Conservation (phyloP, 2,329 filamentous ascomycete species). For the Aspergillus tamarii region DNA sequence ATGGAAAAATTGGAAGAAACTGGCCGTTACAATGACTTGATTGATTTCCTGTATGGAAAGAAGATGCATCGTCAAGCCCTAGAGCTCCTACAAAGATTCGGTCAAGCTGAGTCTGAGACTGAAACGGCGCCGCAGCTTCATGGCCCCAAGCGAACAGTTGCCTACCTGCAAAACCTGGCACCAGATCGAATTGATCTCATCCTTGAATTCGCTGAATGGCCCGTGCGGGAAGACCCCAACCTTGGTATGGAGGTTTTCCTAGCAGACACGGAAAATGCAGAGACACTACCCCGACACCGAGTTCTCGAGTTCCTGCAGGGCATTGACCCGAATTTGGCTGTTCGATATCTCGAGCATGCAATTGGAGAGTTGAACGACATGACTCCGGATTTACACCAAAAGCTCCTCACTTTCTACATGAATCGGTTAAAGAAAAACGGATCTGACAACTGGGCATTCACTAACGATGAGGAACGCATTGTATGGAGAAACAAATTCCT, state of each 20-base stretch:
- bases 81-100: conserved; percentile 79
- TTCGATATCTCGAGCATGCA: conserved; percentile 86
- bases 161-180: conserved; percentile 86
- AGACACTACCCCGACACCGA: conserved; percentile 76
- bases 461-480: conserved; percentile 54
- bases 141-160: conserved; percentile 81
- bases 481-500: conserved; percentile 69
- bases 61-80: conserved; percentile 86
- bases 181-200: conserved; percentile 89
- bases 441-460: conserved; percentile 40
- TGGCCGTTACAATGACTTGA: conserved; percentile 85
- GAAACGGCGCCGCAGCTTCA: conserved; percentile 60
- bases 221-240: conserved; percentile 70
- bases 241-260: conserved; percentile 91
- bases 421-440: conserved; percentile 51
- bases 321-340: conserved; percentile 72
- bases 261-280: conserved; percentile 91
- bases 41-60: conserved; percentile 98
- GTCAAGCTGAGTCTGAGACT: conserved; percentile 55
- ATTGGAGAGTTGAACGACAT: conserved; percentile 83
- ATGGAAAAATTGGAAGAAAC: conserved; percentile 89
- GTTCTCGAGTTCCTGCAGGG: conserved; percentile 74
- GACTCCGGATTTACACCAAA: conserved; percentile 85
- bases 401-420: conserved; percentile 74
- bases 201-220: conserved; percentile 89